Evolutionary conservation across 129 eudicot genomes (phyloP).

Genomic region (Sambucus nigra): DNA sequence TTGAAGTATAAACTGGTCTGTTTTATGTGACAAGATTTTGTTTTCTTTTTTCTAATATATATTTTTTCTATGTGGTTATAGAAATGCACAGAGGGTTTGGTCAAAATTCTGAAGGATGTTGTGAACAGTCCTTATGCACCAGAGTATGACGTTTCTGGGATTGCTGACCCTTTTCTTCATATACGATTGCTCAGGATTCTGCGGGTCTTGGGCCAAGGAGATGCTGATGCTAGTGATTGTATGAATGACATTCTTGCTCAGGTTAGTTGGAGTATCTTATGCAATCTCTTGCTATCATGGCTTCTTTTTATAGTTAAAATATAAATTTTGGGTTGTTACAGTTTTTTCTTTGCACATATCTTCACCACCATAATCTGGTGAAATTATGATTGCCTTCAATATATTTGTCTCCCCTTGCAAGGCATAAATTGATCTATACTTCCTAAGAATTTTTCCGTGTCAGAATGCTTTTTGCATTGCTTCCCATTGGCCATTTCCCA

Average conservation of each 20-base stretch:
- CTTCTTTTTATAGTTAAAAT: background rate
- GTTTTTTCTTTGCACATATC: background rate
- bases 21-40: slow-evolving; percentile 7
- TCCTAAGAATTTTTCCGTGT: no score
- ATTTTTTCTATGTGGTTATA: slow-evolving; percentile 17
- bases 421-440: no score
- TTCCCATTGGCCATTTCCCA: no score
- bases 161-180: slow-evolving; percentile 93
- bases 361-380: background rate
- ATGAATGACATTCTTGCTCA: slow-evolving; percentile 99
- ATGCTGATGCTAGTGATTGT: slow-evolving; percentile 95
- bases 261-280: slow-evolving; percentile 30
- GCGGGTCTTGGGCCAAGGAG: slow-evolving; percentile 85
- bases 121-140: slow-evolving; percentile 98
- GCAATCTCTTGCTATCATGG: slow-evolving; percentile 6
- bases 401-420: no score
- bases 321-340: background rate
- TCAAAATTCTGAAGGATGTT: slow-evolving; percentile 78
- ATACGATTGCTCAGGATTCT: slow-evolving; percentile 78
- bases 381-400: no score
- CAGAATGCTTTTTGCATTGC: no score
- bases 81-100: slow-evolving; percentile 90
- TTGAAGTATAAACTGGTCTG: background rate
- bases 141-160: slow-evolving; percentile 91
- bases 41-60: background rate